Conservation (phyloP, 345 rosid genomes). For the Rhodomyrtus tomentosa region DNA sequence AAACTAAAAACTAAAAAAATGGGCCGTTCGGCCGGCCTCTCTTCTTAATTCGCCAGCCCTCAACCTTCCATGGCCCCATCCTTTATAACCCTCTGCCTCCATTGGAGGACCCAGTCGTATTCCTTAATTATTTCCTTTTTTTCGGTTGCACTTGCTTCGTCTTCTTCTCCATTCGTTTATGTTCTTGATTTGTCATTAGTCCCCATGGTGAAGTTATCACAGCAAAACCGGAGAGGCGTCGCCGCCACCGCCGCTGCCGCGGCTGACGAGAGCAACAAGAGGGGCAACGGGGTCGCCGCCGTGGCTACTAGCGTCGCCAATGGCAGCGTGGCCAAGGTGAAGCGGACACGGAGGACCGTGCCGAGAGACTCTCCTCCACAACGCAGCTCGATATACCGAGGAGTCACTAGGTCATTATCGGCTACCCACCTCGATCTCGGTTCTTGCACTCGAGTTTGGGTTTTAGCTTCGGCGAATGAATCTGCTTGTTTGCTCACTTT, state of each 20-base stretch:
- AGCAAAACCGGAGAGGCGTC: slow-evolving; percentile 14
- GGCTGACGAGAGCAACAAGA: neutral
- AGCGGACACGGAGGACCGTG: slow-evolving; percentile 67
- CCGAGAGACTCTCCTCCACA: slow-evolving; percentile 85
- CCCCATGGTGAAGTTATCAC: slow-evolving; percentile 29
- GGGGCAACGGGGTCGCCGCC: neutral
- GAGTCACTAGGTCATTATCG: slow-evolving; percentile 60
- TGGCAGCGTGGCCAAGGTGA: slow-evolving; percentile 33
- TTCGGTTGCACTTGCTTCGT: neutral
- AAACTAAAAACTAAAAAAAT: neutral
- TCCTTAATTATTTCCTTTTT: neutral
- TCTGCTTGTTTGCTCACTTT: neutral
- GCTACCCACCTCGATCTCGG: neutral
- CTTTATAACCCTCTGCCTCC: slow-evolving; percentile 18
- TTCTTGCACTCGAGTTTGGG: neutral
- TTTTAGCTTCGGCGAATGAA: neutral
- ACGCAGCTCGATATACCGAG: slow-evolving; percentile 80
- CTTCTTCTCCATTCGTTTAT: neutral
- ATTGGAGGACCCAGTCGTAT: slow-evolving; percentile 8
- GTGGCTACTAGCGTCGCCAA: neutral
- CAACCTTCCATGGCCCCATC: neutral
- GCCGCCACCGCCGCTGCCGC: neutral
- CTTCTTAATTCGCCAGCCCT: slow-evolving; percentile 17
- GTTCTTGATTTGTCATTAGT: neutral
- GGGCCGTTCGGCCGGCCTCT: neutral